Base-by-base conservation (phyloP, 106 monocot species). In the Agapanthus africanus region DNA sequence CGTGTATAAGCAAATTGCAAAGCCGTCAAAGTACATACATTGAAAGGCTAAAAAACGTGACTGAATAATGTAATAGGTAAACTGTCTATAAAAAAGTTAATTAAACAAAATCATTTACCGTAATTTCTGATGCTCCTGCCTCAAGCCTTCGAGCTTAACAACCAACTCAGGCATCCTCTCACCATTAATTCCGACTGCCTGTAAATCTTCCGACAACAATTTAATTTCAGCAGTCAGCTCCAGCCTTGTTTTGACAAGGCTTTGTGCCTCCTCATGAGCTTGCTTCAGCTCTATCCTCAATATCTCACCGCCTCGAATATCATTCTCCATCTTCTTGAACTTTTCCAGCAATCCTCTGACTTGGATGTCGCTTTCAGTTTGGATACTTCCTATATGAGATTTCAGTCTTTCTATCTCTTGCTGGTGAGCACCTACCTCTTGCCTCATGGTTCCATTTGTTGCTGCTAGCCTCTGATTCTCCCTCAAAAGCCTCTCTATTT, bases 121-220 rank as follows among this genome's bases (percentile, higher is more conserved):
- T 65, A 93, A 68, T 37, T 80, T 86, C 75, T 87, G 79, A 80
- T 93, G 90, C 57, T 93, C 90, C 38, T 84, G 84, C 54, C 76
- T 86, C 54, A 90, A 68, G 7, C 69, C 79, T 59, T 93, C 93
- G 11, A 90, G 73, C 70, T 93, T 84, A 39, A 67, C 59, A 35
- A 69, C 67, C 82, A 90, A 36, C 38, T 84, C 84, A 56, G 85
- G 84, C 37, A 84, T 71, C 26, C 64, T 84, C 49, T 84, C 78
- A 33, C 61, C 27, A 31, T 80, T 82, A 52, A 26, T 31, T 23
- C 65, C 63, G 35, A 66, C 63, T 37, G 81, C 80, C 36, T 82
- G 71, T 19, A 90, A 63, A 67, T 82, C 82, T 59, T 87, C 80
- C 11, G 78, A 78, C 63, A 68, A 38, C 1, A 74, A 67, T 47